phyloP scores from a whole-genome alignment of 805 yeast species.

The Tetrapisispora pingtungensis region DNA sequence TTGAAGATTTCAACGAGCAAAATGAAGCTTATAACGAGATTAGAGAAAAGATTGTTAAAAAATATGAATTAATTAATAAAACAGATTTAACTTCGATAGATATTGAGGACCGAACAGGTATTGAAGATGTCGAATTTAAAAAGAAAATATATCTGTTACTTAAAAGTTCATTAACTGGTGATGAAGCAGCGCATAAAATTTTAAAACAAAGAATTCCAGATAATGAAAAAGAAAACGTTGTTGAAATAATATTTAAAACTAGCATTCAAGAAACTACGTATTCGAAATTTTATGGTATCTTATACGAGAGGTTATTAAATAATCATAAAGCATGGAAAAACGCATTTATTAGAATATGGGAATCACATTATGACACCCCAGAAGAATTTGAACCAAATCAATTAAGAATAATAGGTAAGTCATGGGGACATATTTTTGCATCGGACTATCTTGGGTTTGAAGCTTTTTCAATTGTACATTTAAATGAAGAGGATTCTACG shows the following conservation, averaged over 20 bases:
- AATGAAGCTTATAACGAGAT: conserved; percentile 41
- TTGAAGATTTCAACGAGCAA: conserved; percentile 38
- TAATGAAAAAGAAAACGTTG: conserved; percentile 42
- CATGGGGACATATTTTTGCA: conserved; percentile 79
- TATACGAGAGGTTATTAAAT: conserved; percentile 55
- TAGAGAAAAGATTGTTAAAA: conserved; percentile 29
- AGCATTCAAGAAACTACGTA: conserved; percentile 82
- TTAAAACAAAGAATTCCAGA: conserved; percentile 38
- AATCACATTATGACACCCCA: conserved; percentile 43
- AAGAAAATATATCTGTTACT: conserved; percentile 71
- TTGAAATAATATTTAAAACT: conserved; percentile 66
- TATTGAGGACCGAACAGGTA: conserved; percentile 60
- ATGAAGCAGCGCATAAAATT: conserved; percentile 86
- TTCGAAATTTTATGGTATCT: conserved; percentile 72
- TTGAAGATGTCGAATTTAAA: conserved; percentile 53
- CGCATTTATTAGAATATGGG: conserved; percentile 45
- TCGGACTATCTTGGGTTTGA: conserved; percentile 60
- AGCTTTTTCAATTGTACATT: conserved; percentile 41
- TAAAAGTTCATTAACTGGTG: conserved; percentile 84
- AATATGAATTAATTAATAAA: conserved; percentile 12
- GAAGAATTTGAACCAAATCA: conserved; percentile 65
- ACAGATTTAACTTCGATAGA: not conserved
- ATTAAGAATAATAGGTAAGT: conserved; percentile 66
- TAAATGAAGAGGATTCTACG: conserved; percentile 67
- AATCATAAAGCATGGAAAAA: conserved; percentile 46